Conservation (phyloP, 2,329 filamentous ascomycete species). For the Neocucurbitaria cava region DNA sequence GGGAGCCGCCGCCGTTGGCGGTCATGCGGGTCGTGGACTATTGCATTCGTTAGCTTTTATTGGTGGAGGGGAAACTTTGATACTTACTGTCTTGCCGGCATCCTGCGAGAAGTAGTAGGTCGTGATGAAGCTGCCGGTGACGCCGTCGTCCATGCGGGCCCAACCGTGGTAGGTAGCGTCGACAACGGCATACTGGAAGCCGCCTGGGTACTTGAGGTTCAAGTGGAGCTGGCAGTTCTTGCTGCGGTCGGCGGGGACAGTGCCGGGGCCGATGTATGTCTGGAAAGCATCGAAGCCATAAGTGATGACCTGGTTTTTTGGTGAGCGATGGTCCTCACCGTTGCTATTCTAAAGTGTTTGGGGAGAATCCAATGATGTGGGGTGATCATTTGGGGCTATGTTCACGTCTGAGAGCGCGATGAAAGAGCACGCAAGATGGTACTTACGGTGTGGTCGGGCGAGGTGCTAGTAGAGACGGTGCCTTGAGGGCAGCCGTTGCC, state of each 20-base stretch:
- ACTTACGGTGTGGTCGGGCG: conserved; percentile 43
- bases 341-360: neutral
- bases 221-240: conserved; percentile 49
- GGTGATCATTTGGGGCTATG: neutral
- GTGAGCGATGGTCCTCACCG: conserved; percentile 9
- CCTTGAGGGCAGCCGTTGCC: conserved; percentile 46
- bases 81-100: conserved; percentile 37
- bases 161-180: conserved; percentile 48
- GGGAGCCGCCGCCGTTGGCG: conserved; percentile 46
- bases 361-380: conserved; percentile 1
- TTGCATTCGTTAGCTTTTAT: neutral
- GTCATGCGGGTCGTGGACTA: conserved; percentile 34
- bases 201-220: conserved; percentile 45
- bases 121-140: conserved; percentile 44
- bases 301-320: conserved; percentile 35
- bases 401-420: conserved; percentile 1
- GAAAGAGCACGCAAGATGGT: neutral
- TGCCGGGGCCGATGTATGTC: conserved; percentile 44
- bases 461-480: conserved; percentile 41
- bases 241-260: conserved; percentile 35
- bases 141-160: conserved; percentile 41
- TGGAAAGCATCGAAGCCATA: conserved; percentile 45
- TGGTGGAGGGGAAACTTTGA: too few species aligned
- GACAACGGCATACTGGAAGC: conserved; percentile 48
- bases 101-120: conserved; percentile 49